A percentile compares a stretch with the other conserved stretches of the same genome.
Conservation (phyloP, 768 basidiomycete species). For the Mycena chlorophos region DNA sequence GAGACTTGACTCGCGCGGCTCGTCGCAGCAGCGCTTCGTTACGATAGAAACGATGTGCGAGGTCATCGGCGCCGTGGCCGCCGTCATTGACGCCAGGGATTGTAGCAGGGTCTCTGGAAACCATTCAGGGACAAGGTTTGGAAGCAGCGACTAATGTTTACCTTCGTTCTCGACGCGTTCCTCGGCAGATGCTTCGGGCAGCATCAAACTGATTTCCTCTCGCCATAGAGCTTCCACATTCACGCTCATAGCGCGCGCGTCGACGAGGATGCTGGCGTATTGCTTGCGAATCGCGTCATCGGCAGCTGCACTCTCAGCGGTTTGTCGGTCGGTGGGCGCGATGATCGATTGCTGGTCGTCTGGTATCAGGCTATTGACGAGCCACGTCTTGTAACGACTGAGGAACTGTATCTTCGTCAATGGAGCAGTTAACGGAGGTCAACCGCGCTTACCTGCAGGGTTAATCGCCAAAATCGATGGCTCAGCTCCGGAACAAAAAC, state of each 20-base stretch:
- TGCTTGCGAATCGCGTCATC: conserved; percentile 70
- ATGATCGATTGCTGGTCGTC: conserved; percentile 39
- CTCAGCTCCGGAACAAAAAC: conserved; percentile 82
- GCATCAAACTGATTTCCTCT: conserved; percentile 61
- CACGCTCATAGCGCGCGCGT: conserved; percentile 59
- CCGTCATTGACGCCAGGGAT: conserved; percentile 48
- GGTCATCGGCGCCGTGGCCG: conserved; percentile 58
- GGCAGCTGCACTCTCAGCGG: conserved; percentile 53
- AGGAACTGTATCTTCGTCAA: conserved; percentile 54
- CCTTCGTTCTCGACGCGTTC: conserved; percentile 50
- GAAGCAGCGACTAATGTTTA: conserved; percentile 28
- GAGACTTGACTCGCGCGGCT: conserved; percentile 76
- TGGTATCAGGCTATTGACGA: conserved; percentile 55
- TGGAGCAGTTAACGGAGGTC: background rate
- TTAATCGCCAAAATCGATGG: conserved; percentile 88
- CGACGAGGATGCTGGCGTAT: conserved; percentile 65
- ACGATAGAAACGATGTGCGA: conserved; percentile 70
- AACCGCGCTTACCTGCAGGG: conserved; percentile 68
- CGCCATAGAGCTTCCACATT: conserved; percentile 63
- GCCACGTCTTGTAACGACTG: conserved; percentile 77
- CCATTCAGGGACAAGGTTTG: conserved; percentile 4
- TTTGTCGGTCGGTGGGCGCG: conserved; percentile 55
- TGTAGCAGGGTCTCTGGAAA: conserved; percentile 55
- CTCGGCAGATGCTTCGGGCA: conserved; percentile 47
- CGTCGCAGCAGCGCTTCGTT: conserved; percentile 79